Base-by-base conservation (phyloP, 129 eudicot species). In the Chrysanthemum makinoi region DNA sequence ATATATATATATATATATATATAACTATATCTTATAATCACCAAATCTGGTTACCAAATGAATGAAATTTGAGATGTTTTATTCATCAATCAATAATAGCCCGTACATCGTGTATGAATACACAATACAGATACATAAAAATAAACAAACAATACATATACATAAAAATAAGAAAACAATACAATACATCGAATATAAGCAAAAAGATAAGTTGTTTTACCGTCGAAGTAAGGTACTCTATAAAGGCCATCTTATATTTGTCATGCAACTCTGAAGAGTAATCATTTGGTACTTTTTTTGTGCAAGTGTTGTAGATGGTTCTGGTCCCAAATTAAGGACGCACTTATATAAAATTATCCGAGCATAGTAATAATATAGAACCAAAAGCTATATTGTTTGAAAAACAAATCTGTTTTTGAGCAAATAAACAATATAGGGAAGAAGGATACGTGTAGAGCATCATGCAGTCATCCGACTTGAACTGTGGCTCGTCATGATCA, bases 401-500 rank as follows among this genome's bases (percentile, higher is more conserved):
- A 7, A 39, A 39, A 39, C 46, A 6, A 7, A 6, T 6, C 46
- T 39, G 10, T 39, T 39, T 39, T 0, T 39, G 46, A 39, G 46
- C 18, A 48, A 22, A n/a, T n/a, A 53, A 66, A 43, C 10, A 30
- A 47, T 13, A 35, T 14, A 67, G 55, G 13, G 18, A 48, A 62
- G 33, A 64, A 72, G 75, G 86, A 69, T 91, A 91, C 96, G 98
- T 89, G 80, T 93, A 93, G 60, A 89, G 98, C 88, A 83, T 87
- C 92, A 89, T 89, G 85, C 87, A 93, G 69, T 93, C 98, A 77
- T 93, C 96, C 3, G 98, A 87, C 80, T 86, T 93, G 80, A 93
- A 93, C 43, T 89, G 96, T 6, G 98, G 95, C 85, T 93, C 98
- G 5, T 91, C 87, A 76, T 83, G 77, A 22, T 95, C 90, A 83